These are phyloP conservation scores for Pinus albicaulis DNA, from an alignment of 75 land plant genomes.

Conservation along the genomic window DNA sequence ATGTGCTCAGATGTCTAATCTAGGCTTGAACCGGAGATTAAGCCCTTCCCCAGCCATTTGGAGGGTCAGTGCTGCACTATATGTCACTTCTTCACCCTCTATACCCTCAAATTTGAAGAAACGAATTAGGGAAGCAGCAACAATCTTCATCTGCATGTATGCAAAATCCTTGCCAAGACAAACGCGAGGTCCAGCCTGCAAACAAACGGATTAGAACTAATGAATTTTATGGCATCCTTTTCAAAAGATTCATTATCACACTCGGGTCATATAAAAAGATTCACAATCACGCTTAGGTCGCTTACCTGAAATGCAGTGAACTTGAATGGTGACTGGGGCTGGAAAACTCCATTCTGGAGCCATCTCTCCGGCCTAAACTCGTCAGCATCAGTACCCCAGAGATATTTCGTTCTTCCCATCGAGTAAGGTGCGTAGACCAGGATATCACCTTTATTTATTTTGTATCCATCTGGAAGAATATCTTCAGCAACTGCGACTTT, in stretches of 20 bases:
- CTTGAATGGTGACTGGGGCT: slow-evolving; percentile 32
- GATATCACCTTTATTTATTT: neutral
- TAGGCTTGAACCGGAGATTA: neutral
- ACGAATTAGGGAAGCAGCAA: slow-evolving; percentile 15
- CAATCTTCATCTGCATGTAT: slow-evolving; percentile 33
- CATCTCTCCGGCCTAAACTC: no score
- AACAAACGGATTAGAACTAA: no score
- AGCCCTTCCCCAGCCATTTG: slow-evolving; percentile 3
- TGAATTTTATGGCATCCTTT: no score
- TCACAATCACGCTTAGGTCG: neutral
- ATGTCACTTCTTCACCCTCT: slow-evolving; percentile 12
- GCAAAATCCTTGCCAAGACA: slow-evolving; percentile 35
- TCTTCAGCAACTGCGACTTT: slow-evolving; percentile 22
- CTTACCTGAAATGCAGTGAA: slow-evolving; percentile 8
- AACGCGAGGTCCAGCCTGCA: slow-evolving; percentile 34
- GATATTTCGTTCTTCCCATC: slow-evolving; percentile 12
- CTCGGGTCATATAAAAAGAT: neutral
- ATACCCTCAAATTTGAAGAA: slow-evolving; percentile 18
- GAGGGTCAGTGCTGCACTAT: slow-evolving; percentile 31
- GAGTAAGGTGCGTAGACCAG: neutral
- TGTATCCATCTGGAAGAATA: slow-evolving; percentile 16
- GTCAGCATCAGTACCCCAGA: slow-evolving; percentile 11
- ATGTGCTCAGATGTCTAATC: neutral
- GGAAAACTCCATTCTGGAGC: slow-evolving; percentile 18
- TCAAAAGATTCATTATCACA: no score